A percentile compares a stretch with the other conserved stretches of the same genome.
Evolutionary conservation across 345 rosid species (phyloP).

Genomic region (Lepidium aucheri): DNA sequence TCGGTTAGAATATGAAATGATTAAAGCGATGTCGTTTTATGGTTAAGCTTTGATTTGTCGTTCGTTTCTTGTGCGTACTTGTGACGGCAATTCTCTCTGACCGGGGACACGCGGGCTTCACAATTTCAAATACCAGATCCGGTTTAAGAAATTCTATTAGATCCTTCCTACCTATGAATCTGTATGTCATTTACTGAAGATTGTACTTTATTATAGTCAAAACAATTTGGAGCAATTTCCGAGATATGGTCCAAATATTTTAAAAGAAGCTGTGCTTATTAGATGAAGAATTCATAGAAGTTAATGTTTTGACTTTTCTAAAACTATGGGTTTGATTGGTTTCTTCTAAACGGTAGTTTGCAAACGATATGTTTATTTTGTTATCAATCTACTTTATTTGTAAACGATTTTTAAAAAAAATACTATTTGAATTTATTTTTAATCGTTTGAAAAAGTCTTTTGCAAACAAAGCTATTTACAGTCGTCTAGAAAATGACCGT

Average conservation of each 20-base stretch:
- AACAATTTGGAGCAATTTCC: not conserved
- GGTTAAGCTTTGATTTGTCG: not conserved
- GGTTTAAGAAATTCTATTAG: not conserved
- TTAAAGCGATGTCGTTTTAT: slow-evolving; percentile 6
- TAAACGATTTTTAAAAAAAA: no score
- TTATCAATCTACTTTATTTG: no score
- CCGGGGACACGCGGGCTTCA: slow-evolving; percentile 11
- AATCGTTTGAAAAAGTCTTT: no score
- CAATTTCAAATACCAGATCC: slow-evolving; percentile 4
- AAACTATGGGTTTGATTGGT: no score
- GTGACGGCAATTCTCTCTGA: slow-evolving; percentile 20
- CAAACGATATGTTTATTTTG: no score
- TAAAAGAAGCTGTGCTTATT: no score
- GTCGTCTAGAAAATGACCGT: no score
- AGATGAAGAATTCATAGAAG: not conserved
- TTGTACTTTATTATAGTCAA: not conserved
- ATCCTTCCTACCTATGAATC: not conserved
- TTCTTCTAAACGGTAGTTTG: no score
- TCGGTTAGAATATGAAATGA: slow-evolving; percentile 3
- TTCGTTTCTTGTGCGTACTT: slow-evolving; percentile 7
- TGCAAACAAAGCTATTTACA: no score
- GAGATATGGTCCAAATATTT: not conserved
- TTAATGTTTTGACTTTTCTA: no score
- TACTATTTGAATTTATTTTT: no score
- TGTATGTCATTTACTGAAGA: no score